phyloP scores from a whole-genome alignment of 805 yeast genomes.

The Kuraishia capsulata region DNA sequence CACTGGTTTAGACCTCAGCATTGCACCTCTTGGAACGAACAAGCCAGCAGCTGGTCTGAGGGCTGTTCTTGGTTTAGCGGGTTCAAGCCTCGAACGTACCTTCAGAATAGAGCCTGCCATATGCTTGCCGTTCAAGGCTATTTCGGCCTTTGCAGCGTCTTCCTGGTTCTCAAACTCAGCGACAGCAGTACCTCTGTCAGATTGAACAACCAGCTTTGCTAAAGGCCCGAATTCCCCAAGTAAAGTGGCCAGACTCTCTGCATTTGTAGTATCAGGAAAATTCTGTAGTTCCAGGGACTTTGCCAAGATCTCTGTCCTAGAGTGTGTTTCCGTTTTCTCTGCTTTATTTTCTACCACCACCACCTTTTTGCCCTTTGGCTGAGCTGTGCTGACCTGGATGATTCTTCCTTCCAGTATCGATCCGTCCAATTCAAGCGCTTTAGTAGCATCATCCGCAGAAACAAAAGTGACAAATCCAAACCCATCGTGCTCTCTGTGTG shows the following conservation, averaged over 20 bases:
- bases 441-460: conserved; percentile 34
- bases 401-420: conserved; percentile 33
- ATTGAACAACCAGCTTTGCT: neutral
- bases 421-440: conserved; percentile 31
- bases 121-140: no score
- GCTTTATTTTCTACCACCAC: conserved; percentile 3
- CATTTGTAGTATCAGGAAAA: conserved; percentile 27
- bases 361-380: conserved; percentile 25
- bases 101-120: no score
- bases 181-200: neutral
- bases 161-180: neutral
- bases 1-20: no score
- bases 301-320: conserved; percentile 7
- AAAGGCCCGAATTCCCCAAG: no score
- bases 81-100: no score
- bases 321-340: neutral
- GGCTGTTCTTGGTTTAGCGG: no score
- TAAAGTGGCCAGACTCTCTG: no score
- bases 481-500: conserved; percentile 40
- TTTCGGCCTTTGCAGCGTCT: no score
- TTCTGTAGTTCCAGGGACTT: conserved; percentile 15
- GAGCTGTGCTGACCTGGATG: conserved; percentile 41
- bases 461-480: conserved; percentile 55
- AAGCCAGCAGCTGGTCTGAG: no score
- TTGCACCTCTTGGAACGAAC: no score